Base-by-base conservation (phyloP, 768 basidiomycete species). In the Tulasnella sp. region DNA sequence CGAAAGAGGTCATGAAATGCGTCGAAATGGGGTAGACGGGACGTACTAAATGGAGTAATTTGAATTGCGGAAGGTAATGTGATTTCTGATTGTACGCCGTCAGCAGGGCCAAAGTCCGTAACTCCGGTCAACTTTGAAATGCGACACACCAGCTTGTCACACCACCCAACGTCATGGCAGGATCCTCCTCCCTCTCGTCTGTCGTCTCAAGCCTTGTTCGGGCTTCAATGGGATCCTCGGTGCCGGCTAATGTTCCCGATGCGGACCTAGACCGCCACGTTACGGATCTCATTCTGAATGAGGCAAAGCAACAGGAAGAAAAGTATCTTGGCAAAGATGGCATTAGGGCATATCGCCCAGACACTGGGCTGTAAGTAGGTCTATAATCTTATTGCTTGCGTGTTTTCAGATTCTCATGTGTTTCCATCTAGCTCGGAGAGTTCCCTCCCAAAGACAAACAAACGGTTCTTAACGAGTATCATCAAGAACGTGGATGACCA, bases 401-500 rank as follows among this genome's bases (percentile, higher is more conserved):
- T 32, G 5, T 23, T 19, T 42, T 29, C 25, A 19, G 15, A 21
- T 34, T 41, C 29, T 21, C 5, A 2, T 46, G 46, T 23, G 15
- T 39, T 34, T 14, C 32, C 8, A 17, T 14, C 11, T 57, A 86
- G 83, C 56, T 69, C 77, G 4, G 86, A 88, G 64, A 77, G 74
- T 62, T 82, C 82, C 68, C 82, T 80, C 1, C 89, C 89, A 0
- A 81, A 78, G 62, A 69, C 93, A 2, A 74, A 77, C 64, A 77
- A 74, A 56, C 68, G 71, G 12, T 77, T 77, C 61, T 63, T 77
- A 6, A 65, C 67, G 0, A 64, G 67, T 19, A 91, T 99, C 60
- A 92, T 99, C 57, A 81, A 83, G 63, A 91, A 80, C 62, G 96
- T 96, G 3, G 93, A 96, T 66, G 93, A 93, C 57, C 96, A 99